Evolutionary conservation across 2,329 filamentous ascomycete species (phyloP).

Genomic region (Verticillium nubilum): DNA sequence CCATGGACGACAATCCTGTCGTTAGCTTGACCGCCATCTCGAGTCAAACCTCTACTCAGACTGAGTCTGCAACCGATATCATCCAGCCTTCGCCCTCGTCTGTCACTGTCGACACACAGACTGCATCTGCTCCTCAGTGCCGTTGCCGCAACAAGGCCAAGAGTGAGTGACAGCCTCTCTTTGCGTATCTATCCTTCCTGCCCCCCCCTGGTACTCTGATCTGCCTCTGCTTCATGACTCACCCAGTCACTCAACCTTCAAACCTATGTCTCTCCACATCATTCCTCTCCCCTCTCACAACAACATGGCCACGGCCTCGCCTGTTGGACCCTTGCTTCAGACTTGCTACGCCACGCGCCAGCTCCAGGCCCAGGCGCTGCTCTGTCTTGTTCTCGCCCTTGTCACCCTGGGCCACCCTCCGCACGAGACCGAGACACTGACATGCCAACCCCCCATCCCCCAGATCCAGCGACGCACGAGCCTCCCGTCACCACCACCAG

Average conservation of each 20-base stretch:
- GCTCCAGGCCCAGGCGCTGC: background rate
- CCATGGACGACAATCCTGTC: background rate
- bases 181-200: background rate
- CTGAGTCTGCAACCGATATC: background rate
- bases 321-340: background rate
- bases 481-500: background rate
- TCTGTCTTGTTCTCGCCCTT: background rate
- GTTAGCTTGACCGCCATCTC: background rate
- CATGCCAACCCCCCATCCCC: background rate
- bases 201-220: background rate
- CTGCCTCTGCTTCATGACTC: background rate
- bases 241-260: too few species aligned
- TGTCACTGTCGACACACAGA: background rate
- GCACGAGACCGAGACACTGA: background rate
- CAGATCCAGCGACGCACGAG: background rate
- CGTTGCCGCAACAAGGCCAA: background rate
- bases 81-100: background rate
- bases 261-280: background rate
- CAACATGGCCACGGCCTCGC: background rate
- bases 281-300: background rate
- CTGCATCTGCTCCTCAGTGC: background rate
- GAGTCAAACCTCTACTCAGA: background rate
- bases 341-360: background rate
- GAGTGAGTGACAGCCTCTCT: background rate
- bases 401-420: background rate